Evolutionary conservation across 495 filamentous ascomycete genomes (phyloP).

Genomic region (Schizothecium vesticola): DNA sequence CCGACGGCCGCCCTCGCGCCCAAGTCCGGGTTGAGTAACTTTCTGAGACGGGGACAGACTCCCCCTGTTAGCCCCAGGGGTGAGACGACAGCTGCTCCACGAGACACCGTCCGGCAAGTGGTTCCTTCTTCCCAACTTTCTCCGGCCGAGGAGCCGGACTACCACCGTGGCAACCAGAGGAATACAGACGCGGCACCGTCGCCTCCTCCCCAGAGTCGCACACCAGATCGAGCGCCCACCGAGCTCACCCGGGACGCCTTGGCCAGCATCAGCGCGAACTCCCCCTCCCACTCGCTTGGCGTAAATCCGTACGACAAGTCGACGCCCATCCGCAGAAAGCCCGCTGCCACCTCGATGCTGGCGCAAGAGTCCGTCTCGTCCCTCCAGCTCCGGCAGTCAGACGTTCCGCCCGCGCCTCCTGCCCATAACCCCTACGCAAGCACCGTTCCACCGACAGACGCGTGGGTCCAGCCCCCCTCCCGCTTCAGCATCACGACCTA

Average conservation of each 20-base stretch:
- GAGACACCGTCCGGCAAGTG: conserved; percentile 24
- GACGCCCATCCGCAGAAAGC: conserved; percentile 35
- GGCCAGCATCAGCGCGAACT: conserved; percentile 7
- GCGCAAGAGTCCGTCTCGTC: conserved; percentile 35
- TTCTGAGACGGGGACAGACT: conserved; percentile 24
- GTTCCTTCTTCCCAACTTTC: conserved; percentile 23
- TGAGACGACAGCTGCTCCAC: conserved; percentile 26
- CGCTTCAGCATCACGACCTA: conserved; percentile 73
- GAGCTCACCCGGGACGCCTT: conserved; percentile 21
- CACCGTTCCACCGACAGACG: conserved; percentile 20
- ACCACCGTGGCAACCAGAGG: conserved; percentile 17
- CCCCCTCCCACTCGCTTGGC: conserved; percentile 7
- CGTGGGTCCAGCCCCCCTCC: conserved; percentile 52
- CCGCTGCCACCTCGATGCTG: conserved; percentile 24
- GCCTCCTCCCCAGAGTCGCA: conserved; percentile 24
- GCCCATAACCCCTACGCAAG: conserved; percentile 22
- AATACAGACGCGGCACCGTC: conserved; percentile 31
- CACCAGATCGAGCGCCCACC: conserved; percentile 24
- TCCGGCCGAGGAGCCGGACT: conserved; percentile 18
- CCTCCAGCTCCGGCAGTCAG: conserved; percentile 31
- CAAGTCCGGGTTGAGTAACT: conserved; percentile 13
- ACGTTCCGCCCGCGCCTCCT: conserved; percentile 18
- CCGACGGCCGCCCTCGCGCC: conserved; percentile 12
- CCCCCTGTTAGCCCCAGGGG: conserved; percentile 31
- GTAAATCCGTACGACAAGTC: conserved; percentile 27